Evolutionary conservation across 2,329 filamentous ascomycete genomes (phyloP).

Genomic region (Fusarium brevicatenulatum): DNA sequence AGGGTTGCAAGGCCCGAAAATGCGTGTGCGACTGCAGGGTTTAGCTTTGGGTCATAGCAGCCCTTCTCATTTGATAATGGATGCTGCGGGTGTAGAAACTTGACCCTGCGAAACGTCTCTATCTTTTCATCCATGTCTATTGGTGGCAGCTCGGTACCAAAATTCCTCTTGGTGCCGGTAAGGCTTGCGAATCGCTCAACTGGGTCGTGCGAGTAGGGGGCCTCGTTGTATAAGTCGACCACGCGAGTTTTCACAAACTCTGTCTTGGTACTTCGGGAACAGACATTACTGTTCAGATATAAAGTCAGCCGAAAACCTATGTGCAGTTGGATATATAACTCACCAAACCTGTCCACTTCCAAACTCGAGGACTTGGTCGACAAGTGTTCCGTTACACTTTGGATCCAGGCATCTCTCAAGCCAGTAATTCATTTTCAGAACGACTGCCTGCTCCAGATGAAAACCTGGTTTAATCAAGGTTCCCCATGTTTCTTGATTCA

Average conservation of each 20-base stretch:
- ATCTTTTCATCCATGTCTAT: not conserved
- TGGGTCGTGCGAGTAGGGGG: too few relatives aligned
- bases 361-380: not conserved
- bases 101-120: not conserved
- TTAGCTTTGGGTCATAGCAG: too few relatives aligned
- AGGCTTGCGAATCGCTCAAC: not conserved
- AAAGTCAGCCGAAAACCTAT: not conserved
- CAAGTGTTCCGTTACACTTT: not conserved
- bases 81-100: too few relatives aligned
- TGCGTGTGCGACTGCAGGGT: too few relatives aligned
- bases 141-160: not conserved
- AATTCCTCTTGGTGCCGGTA: rapidly evolving
- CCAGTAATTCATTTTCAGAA: too few relatives aligned
- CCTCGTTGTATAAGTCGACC: not conserved
- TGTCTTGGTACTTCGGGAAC: not conserved
- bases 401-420: not conserved
- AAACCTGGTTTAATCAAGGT: rapidly evolving
- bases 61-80: too few relatives aligned
- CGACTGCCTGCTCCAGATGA: not conserved
- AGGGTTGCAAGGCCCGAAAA: too few relatives aligned
- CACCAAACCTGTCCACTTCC: not conserved
- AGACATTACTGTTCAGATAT: not conserved
- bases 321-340: not conserved
- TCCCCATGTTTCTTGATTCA: not conserved
- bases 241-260: too few relatives aligned